Evolutionary conservation across 1,139 yeast genomes (phyloP).

Genomic region (Zygoascus hellenicus): DNA sequence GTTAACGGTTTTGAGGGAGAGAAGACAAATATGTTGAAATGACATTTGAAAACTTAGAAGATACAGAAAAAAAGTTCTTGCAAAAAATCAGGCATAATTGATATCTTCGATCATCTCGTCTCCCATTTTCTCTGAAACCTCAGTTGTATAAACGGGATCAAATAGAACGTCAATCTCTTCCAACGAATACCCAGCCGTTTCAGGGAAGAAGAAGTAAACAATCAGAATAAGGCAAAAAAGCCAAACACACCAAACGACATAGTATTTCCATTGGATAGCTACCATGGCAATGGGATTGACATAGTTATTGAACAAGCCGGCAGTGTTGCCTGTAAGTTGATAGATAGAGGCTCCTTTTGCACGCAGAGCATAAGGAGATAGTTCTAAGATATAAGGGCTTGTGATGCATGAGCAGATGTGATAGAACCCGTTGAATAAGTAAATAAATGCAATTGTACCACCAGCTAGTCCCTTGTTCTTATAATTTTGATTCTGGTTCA

Average conservation of each 20-base stretch:
- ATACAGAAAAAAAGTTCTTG: too few relatives aligned
- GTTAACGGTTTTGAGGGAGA: too few relatives aligned
- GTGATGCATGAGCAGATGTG: conserved; percentile 9
- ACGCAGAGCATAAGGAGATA: conserved; percentile 54
- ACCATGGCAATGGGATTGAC: conserved; percentile 40
- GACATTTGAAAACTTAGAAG: too few relatives aligned
- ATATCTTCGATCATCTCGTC: too few relatives aligned
- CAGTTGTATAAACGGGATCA: not conserved
- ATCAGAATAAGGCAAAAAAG: conserved; percentile 11
- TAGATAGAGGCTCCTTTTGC: conserved; percentile 47
- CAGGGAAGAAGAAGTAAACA: conserved; percentile 41
- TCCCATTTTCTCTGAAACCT: too few relatives aligned
- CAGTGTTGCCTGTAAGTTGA: conserved; percentile 45
- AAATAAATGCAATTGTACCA: conserved; percentile 22
- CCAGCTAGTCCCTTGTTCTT: conserved; percentile 15
- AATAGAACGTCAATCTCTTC: conserved; percentile 42
- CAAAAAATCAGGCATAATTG: too few relatives aligned
- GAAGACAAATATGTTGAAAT: too few relatives aligned
- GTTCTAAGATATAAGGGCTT: conserved; percentile 41
- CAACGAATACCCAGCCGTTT: conserved; percentile 40
- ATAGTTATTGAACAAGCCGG: conserved; percentile 41
- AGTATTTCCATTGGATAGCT: conserved; percentile 35
- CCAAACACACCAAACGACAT: conserved; percentile 16
- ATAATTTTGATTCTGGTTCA: conserved; percentile 19
- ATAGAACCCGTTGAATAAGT: conserved; percentile 16